Percentiles rank a stretch among this genome's conserved stretches.
Evolutionary conservation across 116 monocot species (phyloP).

Genomic region (Zostera marina): DNA sequence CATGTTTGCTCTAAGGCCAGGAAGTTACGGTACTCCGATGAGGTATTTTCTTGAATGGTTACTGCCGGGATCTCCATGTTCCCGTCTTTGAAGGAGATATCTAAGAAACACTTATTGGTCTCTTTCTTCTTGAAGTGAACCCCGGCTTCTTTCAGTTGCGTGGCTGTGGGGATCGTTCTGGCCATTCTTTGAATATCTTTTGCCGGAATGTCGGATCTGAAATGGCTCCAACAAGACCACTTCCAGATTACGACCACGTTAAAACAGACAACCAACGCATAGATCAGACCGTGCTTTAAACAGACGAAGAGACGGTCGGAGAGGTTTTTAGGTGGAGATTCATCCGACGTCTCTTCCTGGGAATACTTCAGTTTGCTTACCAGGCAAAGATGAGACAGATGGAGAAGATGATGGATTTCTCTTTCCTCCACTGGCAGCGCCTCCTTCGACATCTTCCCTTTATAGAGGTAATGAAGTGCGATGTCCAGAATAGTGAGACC

Average conservation of each 20-base stretch:
- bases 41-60: neutral
- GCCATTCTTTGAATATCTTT: neutral
- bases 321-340: neutral
- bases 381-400: neutral
- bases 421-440: neutral
- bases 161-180: neutral
- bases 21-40: neutral
- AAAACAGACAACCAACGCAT: neutral
- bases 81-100: slow-evolving; percentile 1
- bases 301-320: neutral
- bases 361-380: no score
- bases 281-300: neutral
- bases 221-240: neutral
- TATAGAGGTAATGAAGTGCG: neutral
- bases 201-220: neutral
- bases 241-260: neutral
- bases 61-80: neutral
- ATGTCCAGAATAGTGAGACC: neutral
- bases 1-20: slow-evolving; percentile 1
- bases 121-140: neutral
- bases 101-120: neutral
- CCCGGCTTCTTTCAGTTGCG: neutral
- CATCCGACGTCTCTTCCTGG: neutral
- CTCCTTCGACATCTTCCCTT: neutral
- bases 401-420: neutral